Conservation (phyloP, 495 filamentous ascomycete species). For the Viridothelium virens region DNA sequence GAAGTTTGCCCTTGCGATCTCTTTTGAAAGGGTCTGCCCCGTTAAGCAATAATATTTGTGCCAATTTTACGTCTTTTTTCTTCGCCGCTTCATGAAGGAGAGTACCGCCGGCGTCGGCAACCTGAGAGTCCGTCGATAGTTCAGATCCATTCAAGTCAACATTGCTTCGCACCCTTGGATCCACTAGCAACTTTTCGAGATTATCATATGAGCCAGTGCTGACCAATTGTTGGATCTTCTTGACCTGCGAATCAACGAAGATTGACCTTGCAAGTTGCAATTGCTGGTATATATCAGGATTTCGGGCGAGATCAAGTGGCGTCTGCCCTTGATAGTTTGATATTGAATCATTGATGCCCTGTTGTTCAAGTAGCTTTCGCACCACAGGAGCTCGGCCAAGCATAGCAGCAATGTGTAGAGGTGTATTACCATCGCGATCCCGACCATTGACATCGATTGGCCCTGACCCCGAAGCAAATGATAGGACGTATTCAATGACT, state of each 20-base stretch:
- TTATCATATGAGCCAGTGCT: conserved; percentile 62
- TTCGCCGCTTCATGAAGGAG: conserved; percentile 89
- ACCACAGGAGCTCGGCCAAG: conserved; percentile 75
- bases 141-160: conserved; percentile 88
- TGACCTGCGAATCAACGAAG: conserved; percentile 78
- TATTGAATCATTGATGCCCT: conserved; percentile 79
- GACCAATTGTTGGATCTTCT: conserved; percentile 72
- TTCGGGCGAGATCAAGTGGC: conserved; percentile 80
- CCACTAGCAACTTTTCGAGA: conserved; percentile 70
- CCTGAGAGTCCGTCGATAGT: conserved; percentile 70
- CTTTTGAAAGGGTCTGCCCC: conserved; percentile 96
- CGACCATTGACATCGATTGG: conserved; percentile 76
- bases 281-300: conserved; percentile 89
- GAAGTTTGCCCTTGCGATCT: conserved; percentile 89
- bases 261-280: conserved; percentile 84
- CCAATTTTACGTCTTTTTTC: conserved; percentile 72
- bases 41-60: conserved; percentile 82
- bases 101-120: conserved; percentile 70
- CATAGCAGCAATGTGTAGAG: conserved; percentile 78
- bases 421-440: conserved; percentile 88
- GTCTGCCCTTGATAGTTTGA: conserved; percentile 83
- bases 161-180: conserved; percentile 72
- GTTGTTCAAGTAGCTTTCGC: conserved; percentile 66
- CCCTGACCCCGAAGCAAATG: conserved; percentile 50
- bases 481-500: conserved; percentile 93